phyloP scores from a whole-genome alignment of 257 asterid genomes.

The Solanum appendiculatum region DNA sequence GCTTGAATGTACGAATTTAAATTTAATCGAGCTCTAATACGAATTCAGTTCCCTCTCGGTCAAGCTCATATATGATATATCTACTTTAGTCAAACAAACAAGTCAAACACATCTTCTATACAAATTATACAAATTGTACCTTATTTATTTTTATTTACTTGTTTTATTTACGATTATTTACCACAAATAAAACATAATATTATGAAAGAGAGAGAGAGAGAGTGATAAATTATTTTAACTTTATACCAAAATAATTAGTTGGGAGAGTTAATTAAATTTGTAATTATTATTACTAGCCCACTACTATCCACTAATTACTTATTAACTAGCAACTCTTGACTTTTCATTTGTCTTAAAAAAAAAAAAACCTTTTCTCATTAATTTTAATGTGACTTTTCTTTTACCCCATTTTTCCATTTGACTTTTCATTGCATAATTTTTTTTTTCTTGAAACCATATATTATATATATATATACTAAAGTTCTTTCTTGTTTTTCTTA shows the following conservation, averaged over 20 bases:
- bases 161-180: not conserved
- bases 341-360: not conserved
- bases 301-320: not conserved
- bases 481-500: not conserved
- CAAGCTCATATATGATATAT: too few species aligned
- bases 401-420: constrained; percentile 8
- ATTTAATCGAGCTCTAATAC: too few species aligned
- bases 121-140: not conserved
- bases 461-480: not conserved
- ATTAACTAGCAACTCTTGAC: not conserved
- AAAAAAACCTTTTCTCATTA: not conserved
- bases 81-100: not conserved
- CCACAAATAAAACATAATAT: not conserved
- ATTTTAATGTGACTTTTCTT: constrained; percentile 3
- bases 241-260: not conserved
- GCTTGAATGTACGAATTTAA: too few species aligned
- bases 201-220: not conserved
- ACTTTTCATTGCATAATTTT: constrained; percentile 16
- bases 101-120: not conserved
- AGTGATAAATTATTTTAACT: not conserved
- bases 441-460: not conserved
- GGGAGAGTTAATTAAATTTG: not conserved
- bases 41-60: accelerated
- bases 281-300: not conserved
- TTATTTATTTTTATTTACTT: not conserved